Evolutionary conservation across 2,329 filamentous ascomycete genomes (phyloP).

Genomic region (Lachnellula suecica): DNA sequence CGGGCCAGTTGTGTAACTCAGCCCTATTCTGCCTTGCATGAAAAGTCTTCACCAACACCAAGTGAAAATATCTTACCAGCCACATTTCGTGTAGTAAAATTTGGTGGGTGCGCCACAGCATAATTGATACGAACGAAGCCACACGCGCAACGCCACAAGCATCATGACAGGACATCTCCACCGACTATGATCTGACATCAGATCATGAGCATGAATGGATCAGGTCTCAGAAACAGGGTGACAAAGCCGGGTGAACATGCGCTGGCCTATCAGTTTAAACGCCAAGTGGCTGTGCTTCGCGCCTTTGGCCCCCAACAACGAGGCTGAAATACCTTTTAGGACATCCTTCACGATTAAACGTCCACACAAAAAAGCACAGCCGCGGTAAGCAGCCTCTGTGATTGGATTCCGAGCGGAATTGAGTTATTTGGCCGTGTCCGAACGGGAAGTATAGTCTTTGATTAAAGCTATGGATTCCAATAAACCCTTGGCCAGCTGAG

Average conservation of each 20-base stretch:
- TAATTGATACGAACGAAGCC: background rate
- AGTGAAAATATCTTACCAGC: background rate
- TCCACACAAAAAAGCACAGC: background rate
- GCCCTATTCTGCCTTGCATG: background rate
- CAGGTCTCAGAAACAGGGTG: background rate
- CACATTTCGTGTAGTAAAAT: background rate
- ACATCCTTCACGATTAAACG: background rate
- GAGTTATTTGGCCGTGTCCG: background rate
- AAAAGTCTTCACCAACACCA: background rate
- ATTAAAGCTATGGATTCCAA: background rate
- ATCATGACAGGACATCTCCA: background rate
- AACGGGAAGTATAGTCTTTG: background rate
- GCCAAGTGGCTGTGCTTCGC: background rate
- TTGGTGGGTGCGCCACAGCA: background rate
- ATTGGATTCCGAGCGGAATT: no score
- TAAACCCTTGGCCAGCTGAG: slow-evolving; percentile 3
- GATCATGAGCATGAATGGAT: background rate
- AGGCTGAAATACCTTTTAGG: background rate
- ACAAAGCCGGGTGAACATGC: background rate
- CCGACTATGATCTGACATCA: slow-evolving; percentile 1
- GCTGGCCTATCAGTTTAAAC: background rate
- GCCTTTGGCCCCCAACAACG: slow-evolving; percentile 2
- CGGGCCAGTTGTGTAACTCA: background rate
- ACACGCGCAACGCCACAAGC: background rate
- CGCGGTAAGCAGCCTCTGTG: background rate